phyloP scores from a whole-genome alignment of 176 grass and related monocot genomes.

The Ensete glaucum region DNA sequence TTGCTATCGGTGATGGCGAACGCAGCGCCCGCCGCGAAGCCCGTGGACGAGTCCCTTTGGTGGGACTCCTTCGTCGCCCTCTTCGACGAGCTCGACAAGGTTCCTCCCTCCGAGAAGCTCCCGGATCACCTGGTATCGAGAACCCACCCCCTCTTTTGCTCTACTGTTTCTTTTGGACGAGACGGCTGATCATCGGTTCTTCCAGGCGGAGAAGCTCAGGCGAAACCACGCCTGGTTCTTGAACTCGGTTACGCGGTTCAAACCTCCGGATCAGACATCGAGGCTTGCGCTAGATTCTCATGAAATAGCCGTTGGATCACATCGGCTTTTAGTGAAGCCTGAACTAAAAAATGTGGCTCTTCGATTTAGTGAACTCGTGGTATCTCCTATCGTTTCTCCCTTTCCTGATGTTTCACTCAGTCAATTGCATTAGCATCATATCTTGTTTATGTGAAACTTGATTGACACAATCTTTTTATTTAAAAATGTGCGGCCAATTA shows the following conservation, averaged over 20 bases:
- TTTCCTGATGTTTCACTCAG: not conserved
- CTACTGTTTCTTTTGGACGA: no score
- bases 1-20: conserved; percentile 40
- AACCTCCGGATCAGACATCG: conserved; percentile 44
- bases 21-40: conserved; percentile 19
- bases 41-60: conserved; percentile 51
- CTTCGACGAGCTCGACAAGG: conserved; percentile 70
- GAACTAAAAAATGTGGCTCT: conserved; percentile 58
- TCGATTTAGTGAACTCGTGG: conserved; percentile 52
- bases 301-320: conserved; percentile 37
- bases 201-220: conserved; percentile 57
- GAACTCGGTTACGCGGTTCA: conserved; percentile 52
- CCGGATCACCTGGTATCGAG: conserved; percentile 44
- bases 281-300: conserved; percentile 43
- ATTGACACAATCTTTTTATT: not conserved
- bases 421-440: not conserved
- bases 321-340: conserved; percentile 38
- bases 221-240: conserved; percentile 56
- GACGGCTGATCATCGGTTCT: not conserved
- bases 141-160: not conserved
- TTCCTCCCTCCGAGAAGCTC: conserved; percentile 31
- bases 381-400: conserved; percentile 24
- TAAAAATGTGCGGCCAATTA: no score
- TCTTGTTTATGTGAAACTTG: not conserved
- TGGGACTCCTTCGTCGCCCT: conserved; percentile 76